These are phyloP conservation scores for Neurospora sp. DNA, from an alignment of 495 filamentous ascomycete genomes.

Conservation along the genomic window DNA sequence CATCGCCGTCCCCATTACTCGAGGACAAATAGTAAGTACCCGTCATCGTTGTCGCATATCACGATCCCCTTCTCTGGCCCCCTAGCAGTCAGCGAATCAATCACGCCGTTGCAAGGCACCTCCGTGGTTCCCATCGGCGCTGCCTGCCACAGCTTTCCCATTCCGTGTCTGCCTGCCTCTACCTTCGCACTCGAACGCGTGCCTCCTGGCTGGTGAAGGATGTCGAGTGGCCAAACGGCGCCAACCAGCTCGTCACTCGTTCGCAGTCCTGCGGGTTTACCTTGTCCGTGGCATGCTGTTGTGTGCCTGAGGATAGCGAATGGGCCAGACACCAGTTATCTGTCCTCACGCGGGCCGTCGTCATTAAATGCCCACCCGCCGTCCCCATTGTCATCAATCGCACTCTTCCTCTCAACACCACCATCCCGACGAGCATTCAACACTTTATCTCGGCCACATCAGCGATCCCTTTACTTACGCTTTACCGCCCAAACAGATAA, in stretches of 20 bases:
- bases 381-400: constrained; percentile 5
- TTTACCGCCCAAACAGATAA: constrained; percentile 5
- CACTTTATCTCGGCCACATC: background rate
- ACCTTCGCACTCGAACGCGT: background rate
- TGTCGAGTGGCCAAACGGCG: background rate
- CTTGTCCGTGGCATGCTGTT: background rate
- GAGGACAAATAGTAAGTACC: constrained; percentile 22
- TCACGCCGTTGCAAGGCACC: background rate
- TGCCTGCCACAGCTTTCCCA: background rate
- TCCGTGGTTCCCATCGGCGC: background rate
- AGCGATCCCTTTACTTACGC: constrained; percentile 5
- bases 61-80: background rate
- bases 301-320: constrained; percentile 1
- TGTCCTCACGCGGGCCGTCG: background rate
- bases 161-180: background rate
- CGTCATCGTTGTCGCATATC: constrained; percentile 1
- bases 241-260: background rate
- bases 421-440: background rate
- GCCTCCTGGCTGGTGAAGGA: background rate
- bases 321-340: background rate
- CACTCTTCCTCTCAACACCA: constrained; percentile 1
- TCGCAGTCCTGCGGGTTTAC: background rate
- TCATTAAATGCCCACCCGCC: constrained; percentile 6
- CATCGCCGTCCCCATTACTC: constrained; percentile 22
- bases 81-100: background rate